Conservation (phyloP, 2,329 filamentous ascomycete genomes). For the Cladosporium sp. region DNA sequence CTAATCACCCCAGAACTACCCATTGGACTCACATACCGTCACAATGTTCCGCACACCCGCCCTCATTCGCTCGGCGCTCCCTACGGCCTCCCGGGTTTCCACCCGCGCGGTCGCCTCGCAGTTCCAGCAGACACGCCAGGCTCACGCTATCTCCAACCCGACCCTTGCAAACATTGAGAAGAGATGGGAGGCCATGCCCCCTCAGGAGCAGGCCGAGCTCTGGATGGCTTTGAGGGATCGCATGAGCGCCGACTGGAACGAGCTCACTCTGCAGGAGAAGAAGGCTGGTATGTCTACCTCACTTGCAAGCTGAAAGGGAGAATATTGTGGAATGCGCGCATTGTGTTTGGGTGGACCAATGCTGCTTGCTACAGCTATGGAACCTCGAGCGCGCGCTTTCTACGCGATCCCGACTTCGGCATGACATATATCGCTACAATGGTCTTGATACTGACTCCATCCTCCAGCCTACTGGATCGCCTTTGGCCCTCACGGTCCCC, state of each 20-base stretch:
- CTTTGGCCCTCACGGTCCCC: constrained; percentile 94
- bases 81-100: constrained; percentile 16
- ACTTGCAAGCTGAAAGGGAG: not conserved
- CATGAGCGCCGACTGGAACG: constrained; percentile 97
- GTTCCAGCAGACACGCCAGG: constrained; percentile 53
- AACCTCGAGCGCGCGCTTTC: constrained; percentile 5
- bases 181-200: constrained; percentile 97
- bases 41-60: constrained; percentile 22
- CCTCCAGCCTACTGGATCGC: constrained; percentile 95
- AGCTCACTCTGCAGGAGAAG: constrained; percentile 96
- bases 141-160: constrained; percentile 96
- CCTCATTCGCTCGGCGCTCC: constrained; percentile 21
- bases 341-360: not conserved
- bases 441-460: not conserved
- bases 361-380: constrained; percentile 6
- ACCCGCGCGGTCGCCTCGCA: constrained; percentile 34
- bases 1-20: constrained; percentile 9
- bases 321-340: not conserved
- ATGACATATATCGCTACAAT: not conserved
- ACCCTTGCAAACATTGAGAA: constrained; percentile 98
- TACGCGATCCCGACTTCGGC: not conserved
- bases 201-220: constrained; percentile 97
- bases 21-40: constrained; percentile 15
- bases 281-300: constrained; percentile 68
- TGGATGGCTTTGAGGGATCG: constrained; percentile 98